Conservation (phyloP, 2,329 filamentous ascomycete species). For the Thelonectria discophora region DNA sequence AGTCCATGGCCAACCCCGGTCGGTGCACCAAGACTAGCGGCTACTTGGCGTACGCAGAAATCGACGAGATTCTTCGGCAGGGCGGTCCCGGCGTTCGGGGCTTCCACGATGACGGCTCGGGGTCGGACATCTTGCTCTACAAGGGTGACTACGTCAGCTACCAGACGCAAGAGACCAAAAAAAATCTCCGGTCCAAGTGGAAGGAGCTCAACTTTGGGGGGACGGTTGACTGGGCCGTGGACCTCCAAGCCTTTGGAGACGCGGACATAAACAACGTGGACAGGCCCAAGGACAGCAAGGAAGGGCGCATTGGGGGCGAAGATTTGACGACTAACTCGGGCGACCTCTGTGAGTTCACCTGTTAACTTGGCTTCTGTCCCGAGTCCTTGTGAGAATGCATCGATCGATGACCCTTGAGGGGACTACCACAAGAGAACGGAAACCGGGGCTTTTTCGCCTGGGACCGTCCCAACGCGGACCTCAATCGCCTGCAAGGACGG, state of each 20-base stretch:
- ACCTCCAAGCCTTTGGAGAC: conserved; percentile 16
- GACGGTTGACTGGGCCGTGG: conserved; percentile 20
- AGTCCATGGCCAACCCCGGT: conserved; percentile 6
- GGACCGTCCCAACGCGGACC: too few relatives aligned
- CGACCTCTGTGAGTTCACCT: too few relatives aligned
- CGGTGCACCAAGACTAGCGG: conserved; percentile 16
- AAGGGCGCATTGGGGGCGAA: too few relatives aligned
- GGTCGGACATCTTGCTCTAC: not conserved
- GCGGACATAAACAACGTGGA: too few relatives aligned
- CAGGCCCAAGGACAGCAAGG: too few relatives aligned
- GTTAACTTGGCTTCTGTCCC: too few relatives aligned
- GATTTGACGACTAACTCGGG: too few relatives aligned
- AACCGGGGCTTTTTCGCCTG: too few relatives aligned
- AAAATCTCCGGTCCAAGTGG: not conserved
- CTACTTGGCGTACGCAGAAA: conserved; percentile 19
- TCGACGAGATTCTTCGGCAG: conserved; percentile 6
- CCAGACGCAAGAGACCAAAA: not conserved
- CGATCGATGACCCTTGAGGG: too few relatives aligned
- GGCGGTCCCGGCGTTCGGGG: not conserved
- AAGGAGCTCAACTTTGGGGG: conserved; percentile 13
- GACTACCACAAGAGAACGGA: too few relatives aligned
- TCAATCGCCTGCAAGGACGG: too few relatives aligned
- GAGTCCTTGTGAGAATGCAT: too few relatives aligned
- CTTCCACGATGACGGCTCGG: not conserved
- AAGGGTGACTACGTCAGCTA: conserved; percentile 6